Evolutionary conservation across 2,329 filamentous ascomycete genomes (phyloP).

Genomic region (Botrytis medusae): DNA sequence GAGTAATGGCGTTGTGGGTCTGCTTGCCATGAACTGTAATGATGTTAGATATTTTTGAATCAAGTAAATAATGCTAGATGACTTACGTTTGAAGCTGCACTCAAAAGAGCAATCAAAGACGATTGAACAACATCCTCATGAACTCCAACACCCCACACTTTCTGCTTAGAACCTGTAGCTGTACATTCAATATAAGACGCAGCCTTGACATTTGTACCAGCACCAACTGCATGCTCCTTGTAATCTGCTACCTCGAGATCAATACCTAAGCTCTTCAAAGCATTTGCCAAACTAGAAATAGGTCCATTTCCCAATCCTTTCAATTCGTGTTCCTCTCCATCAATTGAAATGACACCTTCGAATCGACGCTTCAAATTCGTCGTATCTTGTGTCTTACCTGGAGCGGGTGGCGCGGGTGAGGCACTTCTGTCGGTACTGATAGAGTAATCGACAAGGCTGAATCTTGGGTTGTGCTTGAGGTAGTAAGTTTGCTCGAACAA

Average conservation of each 20-base stretch:
- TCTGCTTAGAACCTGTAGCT: slow-evolving; percentile 62
- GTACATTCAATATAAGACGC: slow-evolving; percentile 93
- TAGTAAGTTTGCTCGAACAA: slow-evolving; percentile 91
- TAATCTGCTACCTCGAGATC: slow-evolving; percentile 91
- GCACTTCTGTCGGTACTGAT: slow-evolving; percentile 80
- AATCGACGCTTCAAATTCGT: slow-evolving; percentile 80
- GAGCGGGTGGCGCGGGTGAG: slow-evolving; percentile 67
- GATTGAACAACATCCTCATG: slow-evolving; percentile 92
- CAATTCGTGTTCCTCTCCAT: slow-evolving; percentile 76
- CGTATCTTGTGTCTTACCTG: slow-evolving; percentile 73
- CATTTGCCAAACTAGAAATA: slow-evolving; percentile 83
- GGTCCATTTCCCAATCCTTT: slow-evolving; percentile 84
- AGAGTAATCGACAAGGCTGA: slow-evolving; percentile 86
- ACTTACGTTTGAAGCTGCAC: slow-evolving; percentile 81
- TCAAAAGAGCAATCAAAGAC: slow-evolving; percentile 80
- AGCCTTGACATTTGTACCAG: slow-evolving; percentile 81
- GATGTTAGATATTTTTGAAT: slow-evolving; percentile 83
- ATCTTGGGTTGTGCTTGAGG: slow-evolving; percentile 78
- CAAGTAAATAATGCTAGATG: slow-evolving; percentile 78
- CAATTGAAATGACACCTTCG: slow-evolving; percentile 78
- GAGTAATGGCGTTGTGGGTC: slow-evolving; percentile 66
- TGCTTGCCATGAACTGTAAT: slow-evolving; percentile 71
- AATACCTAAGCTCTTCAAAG: slow-evolving; percentile 74
- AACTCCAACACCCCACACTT: slow-evolving; percentile 88
- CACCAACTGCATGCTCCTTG: slow-evolving; percentile 91